Conservation (phyloP, 1,139 yeast genomes). For the Diutina sp. region DNA sequence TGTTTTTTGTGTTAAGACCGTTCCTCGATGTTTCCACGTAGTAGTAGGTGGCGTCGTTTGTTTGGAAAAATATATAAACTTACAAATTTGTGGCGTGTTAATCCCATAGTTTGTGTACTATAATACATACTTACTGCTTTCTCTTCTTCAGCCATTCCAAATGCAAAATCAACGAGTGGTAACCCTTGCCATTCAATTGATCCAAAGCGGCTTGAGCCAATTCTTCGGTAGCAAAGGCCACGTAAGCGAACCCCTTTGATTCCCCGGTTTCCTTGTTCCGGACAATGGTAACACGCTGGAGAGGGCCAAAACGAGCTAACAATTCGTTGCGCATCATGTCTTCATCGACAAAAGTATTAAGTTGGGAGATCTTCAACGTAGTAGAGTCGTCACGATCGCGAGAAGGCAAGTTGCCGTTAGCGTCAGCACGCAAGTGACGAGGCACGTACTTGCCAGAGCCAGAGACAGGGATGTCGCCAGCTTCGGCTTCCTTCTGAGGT, state of each 20-base stretch:
- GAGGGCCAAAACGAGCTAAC: slow-evolving; percentile 59
- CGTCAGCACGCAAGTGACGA: slow-evolving; percentile 58
- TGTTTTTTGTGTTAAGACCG: neutral
- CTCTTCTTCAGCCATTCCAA: slow-evolving; percentile 48
- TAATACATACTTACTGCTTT: slow-evolving; percentile 4
- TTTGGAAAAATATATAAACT: too few relatives aligned
- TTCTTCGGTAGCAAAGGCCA: slow-evolving; percentile 58
- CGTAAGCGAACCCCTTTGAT: slow-evolving; percentile 96
- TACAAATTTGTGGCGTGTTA: too few relatives aligned
- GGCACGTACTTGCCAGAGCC: slow-evolving; percentile 52
- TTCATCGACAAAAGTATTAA: slow-evolving; percentile 79
- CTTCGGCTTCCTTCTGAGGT: slow-evolving; percentile 20
- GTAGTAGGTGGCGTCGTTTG: too few relatives aligned
- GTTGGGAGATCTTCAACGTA: slow-evolving; percentile 84
- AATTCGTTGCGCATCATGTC: slow-evolving; percentile 65
- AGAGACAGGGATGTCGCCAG: slow-evolving; percentile 18
- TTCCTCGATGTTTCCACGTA: too few relatives aligned
- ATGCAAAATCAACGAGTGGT: slow-evolving; percentile 78
- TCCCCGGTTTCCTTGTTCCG: slow-evolving; percentile 90
- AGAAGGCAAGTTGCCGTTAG: slow-evolving; percentile 27
- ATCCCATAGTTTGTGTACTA: neutral
- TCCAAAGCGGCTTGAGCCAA: slow-evolving; percentile 74
- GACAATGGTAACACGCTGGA: slow-evolving; percentile 74
- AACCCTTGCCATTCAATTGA: slow-evolving; percentile 79
- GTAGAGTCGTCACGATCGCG: slow-evolving; percentile 72